Base-by-base conservation (phyloP, 108 stramenopile genomes). In the Skeletonema potamos region DNA sequence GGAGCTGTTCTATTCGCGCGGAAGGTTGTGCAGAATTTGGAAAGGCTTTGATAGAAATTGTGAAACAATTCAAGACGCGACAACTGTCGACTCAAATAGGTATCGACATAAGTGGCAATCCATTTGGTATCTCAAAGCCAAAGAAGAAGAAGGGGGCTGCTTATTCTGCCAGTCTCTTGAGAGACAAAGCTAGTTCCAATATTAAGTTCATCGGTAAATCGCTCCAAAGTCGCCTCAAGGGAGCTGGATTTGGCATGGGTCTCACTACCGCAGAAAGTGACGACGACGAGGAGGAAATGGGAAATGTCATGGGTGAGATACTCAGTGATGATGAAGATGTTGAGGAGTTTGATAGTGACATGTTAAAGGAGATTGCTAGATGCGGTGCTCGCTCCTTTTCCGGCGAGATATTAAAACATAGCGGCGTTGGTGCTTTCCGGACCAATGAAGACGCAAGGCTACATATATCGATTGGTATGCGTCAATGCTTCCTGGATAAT, bases 31-130 rank as follows among this genome's bases (percentile, higher is more conserved):
- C 77, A 6, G 73, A 71, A 27, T 79, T 94, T 61, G 93, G 84
- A 28, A 85, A 55, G 39, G 74, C 86, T 0, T 15, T 93, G 17
- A 39, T 51, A 18, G 65, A 34, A 1, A 17, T 87, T 34, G 70
- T 73, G 43, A 63, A 62, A 24, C 54, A 4, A 13, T 64, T 26
- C 8, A 34, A n/a, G 54, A 32, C 24, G 0, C 11, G 43, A 4
- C 26, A 44, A 54, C 15, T 36, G 2, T 48, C 34, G 13, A 34
- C 29, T 67, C 37, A 39, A 17, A 17, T 71, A n/a, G 30, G 56
- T 15, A 64, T 93, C 18, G 93, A 94, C 57, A 62, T 94, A 1
- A 91, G 90, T 77, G 93, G 93, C 1, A 94, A 94, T 71, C 87
- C 82, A 18, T 64, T 94, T 30, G 93, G 93, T 28, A 78, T 82